Percentiles rank a stretch among this genome's conserved stretches.
phyloP scores from a whole-genome alignment of 1,284 basidiomycete genomes.

The Volvariella volvacea region DNA sequence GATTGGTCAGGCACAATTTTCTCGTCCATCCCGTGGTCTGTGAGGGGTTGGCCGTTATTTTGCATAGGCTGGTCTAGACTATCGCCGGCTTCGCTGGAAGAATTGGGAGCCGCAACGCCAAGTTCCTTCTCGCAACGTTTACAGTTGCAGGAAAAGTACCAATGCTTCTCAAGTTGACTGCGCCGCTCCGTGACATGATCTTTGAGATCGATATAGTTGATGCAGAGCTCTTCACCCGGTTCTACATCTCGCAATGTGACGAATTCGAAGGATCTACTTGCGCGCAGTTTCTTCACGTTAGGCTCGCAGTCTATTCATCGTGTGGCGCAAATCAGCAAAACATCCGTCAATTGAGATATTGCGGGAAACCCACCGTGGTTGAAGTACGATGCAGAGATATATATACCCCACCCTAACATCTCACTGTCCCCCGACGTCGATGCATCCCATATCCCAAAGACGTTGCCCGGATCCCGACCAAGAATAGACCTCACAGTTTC shows the following conservation, averaged over 20 bases:
- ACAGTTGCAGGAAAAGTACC: conserved; percentile 53
- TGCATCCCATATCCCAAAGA: conserved; percentile 61
- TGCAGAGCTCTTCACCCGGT: conserved; percentile 52
- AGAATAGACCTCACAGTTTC: conserved; percentile 42
- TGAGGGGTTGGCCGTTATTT: no score
- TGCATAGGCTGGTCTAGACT: no score
- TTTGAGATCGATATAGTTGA: conserved; percentile 44
- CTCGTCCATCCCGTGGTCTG: no score
- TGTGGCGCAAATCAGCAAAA: no score
- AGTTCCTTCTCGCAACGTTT: conserved; percentile 28
- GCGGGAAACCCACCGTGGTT: conserved; percentile 58
- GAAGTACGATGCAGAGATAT: conserved; percentile 54
- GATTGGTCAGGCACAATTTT: no score
- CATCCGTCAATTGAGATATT: no score
- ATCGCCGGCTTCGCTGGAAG: no score
- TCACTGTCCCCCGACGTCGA: conserved; percentile 39
- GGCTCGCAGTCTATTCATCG: conserved; percentile 46
- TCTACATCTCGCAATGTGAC: conserved; percentile 36
- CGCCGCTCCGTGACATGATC: conserved; percentile 30
- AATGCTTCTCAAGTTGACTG: conserved; percentile 32
- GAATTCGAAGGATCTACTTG: conserved; percentile 42
- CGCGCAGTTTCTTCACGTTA: conserved; percentile 47
- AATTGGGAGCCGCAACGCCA: no score
- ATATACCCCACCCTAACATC: conserved; percentile 61
- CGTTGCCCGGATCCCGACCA: conserved; percentile 56